A percentile compares a stretch with the other conserved stretches of the same genome.
Evolutionary conservation across 495 filamentous ascomycete species (phyloP).

Genomic region (Parmelia sp.): DNA sequence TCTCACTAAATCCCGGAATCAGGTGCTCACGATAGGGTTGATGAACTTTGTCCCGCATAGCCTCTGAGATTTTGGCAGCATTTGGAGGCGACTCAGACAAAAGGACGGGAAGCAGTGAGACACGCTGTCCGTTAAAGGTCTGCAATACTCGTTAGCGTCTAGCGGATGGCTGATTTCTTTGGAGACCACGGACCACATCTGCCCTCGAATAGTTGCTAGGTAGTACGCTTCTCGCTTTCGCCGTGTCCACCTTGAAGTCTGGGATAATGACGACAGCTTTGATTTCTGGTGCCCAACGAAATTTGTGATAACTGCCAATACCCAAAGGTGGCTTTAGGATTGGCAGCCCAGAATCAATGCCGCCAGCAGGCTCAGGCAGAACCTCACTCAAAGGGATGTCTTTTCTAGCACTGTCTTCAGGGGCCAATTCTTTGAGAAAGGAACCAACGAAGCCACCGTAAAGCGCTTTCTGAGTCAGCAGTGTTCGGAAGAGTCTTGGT

Average conservation of each 20-base stretch:
- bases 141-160: too few species aligned
- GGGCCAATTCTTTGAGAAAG: not conserved
- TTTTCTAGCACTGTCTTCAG: too few species aligned
- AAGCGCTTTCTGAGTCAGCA: too few species aligned
- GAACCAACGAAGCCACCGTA: not conserved
- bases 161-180: too few species aligned
- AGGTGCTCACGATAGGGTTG: not conserved
- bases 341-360: too few species aligned
- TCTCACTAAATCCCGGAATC: not conserved
- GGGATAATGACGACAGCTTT: not conserved
- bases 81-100: not conserved
- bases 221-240: not conserved
- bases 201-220: not conserved
- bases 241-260: not conserved
- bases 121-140: not conserved
- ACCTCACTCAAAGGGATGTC: too few species aligned
- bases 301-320: not conserved
- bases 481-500: too few species aligned
- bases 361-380: too few species aligned
- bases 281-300: not conserved
- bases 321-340: not conserved
- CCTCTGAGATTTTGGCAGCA: not conserved
- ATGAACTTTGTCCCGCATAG: not conserved
- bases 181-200: too few species aligned
- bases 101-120: not conserved